Conservation (phyloP, 768 basidiomycete genomes). For the Crepidotus variabilis region DNA sequence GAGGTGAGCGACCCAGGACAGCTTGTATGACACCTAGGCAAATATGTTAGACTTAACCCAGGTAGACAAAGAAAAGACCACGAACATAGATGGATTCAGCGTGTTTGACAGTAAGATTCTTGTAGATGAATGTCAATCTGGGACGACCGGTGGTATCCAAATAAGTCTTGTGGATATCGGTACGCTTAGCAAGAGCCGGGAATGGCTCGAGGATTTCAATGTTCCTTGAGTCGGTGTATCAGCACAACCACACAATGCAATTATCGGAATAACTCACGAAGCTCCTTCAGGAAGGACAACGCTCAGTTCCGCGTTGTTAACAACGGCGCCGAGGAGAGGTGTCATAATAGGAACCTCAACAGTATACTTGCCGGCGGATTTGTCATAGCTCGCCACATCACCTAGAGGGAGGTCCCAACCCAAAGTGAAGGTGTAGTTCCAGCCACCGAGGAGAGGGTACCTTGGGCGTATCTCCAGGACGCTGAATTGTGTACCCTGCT, state of each 20-base stretch:
- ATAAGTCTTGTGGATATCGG: conserved; percentile 78
- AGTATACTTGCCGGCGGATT: conserved; percentile 58
- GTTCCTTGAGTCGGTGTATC: conserved; percentile 46
- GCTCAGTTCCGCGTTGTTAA: conserved; percentile 74
- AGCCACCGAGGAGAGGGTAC: conserved; percentile 92
- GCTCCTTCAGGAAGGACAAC: conserved; percentile 95
- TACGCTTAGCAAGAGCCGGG: conserved; percentile 55
- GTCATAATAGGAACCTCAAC: conserved; percentile 87
- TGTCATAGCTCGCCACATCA: conserved; percentile 68
- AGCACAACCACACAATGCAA: conserved; percentile 6
- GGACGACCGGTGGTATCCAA: conserved; percentile 92
- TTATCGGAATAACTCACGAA: conserved; percentile 52
- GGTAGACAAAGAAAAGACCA: conserved; percentile 13
- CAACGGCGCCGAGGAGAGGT: conserved; percentile 70
- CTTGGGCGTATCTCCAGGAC: conserved; percentile 82
- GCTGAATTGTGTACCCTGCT: conserved; percentile 51
- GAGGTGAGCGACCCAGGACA: conserved; percentile 75
- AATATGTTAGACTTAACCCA: background rate
- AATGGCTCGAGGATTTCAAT: conserved; percentile 77
- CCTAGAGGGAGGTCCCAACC: conserved; percentile 89
- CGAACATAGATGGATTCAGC: conserved; percentile 79
- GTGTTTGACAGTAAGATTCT: conserved; percentile 76
- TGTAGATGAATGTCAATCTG: conserved; percentile 67
- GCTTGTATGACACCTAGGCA: conserved; percentile 79
- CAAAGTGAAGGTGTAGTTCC: conserved; percentile 95